A percentile compares a stretch with the other conserved stretches of the same genome.
Conservation (phyloP, 208 protist genomes). For the Tritrichomonas foetus region DNA sequence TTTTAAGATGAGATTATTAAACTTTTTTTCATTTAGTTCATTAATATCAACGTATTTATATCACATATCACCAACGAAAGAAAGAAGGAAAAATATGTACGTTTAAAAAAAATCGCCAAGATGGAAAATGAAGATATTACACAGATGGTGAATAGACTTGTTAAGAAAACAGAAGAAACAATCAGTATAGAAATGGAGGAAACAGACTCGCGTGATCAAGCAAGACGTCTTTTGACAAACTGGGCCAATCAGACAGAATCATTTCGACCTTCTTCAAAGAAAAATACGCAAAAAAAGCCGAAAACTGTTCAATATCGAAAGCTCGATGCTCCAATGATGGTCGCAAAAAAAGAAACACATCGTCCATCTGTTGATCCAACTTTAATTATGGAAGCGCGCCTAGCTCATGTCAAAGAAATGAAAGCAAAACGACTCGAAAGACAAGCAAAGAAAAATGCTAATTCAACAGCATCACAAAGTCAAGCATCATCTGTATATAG, state of each 20-base stretch:
- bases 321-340: neutral
- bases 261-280: neutral
- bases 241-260: neutral
- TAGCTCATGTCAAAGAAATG: neutral
- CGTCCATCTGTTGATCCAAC: slow-evolving; percentile 10
- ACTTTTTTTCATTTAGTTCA: too few relatives aligned
- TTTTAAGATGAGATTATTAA: too few relatives aligned
- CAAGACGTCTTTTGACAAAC: neutral
- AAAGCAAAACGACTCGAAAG: neutral
- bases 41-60: too few relatives aligned
- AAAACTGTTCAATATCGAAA: neutral
- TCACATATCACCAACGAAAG: neutral
- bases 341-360: neutral
- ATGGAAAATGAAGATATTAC: neutral
- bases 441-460: neutral
- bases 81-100: neutral
- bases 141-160: neutral
- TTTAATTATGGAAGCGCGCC: neutral
- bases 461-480: neutral
- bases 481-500: neutral
- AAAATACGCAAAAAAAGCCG: neutral
- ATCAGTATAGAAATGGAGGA: neutral
- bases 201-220: neutral
- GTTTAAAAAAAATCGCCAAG: neutral
- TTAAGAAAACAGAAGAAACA: neutral